Conservation (phyloP, 768 basidiomycete species). For the Floccularia luteovirens region DNA sequence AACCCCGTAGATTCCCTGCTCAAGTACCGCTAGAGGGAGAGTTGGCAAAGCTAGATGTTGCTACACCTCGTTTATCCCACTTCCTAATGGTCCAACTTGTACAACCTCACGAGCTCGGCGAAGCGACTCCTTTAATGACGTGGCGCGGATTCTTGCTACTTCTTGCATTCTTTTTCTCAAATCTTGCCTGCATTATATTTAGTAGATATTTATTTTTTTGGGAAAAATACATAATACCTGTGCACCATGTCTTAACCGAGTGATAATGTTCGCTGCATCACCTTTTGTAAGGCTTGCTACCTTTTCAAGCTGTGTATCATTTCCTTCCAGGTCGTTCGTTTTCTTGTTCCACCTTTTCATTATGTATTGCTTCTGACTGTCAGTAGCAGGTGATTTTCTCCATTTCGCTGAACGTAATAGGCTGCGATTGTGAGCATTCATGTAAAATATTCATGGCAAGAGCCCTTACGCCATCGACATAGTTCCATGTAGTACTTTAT, state of each 20-base stretch:
- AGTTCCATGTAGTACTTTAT: constrained; percentile 45
- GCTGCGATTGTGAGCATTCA: constrained; percentile 22
- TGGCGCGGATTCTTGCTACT: constrained; percentile 22
- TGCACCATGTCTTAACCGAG: constrained; percentile 71
- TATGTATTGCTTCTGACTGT: constrained; percentile 50
- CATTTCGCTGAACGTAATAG: constrained; percentile 59
- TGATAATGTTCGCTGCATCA: constrained; percentile 72
- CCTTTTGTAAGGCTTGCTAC: constrained; percentile 60
- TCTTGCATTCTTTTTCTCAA: constrained; percentile 44
- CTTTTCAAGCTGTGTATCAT: constrained; percentile 16
- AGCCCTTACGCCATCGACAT: constrained; percentile 39
- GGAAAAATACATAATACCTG: constrained; percentile 29
- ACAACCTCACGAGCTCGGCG: constrained; percentile 50
- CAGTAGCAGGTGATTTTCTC: constrained; percentile 56
- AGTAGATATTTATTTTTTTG: constrained; percentile 1
- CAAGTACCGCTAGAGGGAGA: no score
- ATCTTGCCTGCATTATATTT: constrained; percentile 58
- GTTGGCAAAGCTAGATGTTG: no score
- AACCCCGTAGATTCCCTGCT: no score
- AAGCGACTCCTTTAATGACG: constrained; percentile 36
- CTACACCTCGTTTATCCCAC: no score
- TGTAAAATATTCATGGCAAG: background rate
- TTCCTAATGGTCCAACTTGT: constrained; percentile 52
- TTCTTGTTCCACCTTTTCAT: constrained; percentile 37
- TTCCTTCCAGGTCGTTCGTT: constrained; percentile 11